Evolutionary conservation across 345 rosid genomes (phyloP).

Genomic region (Gossypium raimondii): DNA sequence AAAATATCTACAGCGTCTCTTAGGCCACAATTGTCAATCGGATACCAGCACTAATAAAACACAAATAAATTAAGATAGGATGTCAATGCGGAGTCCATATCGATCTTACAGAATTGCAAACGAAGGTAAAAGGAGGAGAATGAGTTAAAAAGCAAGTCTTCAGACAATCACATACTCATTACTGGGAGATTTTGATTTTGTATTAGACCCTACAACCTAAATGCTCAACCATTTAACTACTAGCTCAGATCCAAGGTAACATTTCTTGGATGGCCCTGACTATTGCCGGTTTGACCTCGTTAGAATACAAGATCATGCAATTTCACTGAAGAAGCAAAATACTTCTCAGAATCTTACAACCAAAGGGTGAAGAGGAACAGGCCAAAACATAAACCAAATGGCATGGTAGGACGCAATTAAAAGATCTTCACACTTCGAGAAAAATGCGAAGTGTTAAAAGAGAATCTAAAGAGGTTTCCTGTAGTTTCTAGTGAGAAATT

Average conservation of each 20-base stretch:
- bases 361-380: neutral
- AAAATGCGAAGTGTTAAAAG: neutral
- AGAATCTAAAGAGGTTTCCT: neutral
- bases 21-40: too few species aligned
- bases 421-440: neutral
- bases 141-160: neutral
- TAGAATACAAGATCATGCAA: neutral
- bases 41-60: neutral
- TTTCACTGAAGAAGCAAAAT: neutral
- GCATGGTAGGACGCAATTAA: neutral
- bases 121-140: neutral
- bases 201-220: too few species aligned
- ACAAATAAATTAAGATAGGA: neutral
- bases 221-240: neutral
- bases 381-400: neutral
- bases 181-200: neutral
- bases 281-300: neutral
- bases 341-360: neutral
- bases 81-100: neutral
- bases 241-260: neutral
- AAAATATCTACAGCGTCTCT: neutral
- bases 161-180: neutral
- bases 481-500: slow-evolving; percentile 13
- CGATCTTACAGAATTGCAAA: neutral
- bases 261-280: neutral